These are phyloP conservation scores for Cetraspora pellucida DNA, from an alignment of 192 early-diverging fungal species.

Conservation along the genomic window DNA sequence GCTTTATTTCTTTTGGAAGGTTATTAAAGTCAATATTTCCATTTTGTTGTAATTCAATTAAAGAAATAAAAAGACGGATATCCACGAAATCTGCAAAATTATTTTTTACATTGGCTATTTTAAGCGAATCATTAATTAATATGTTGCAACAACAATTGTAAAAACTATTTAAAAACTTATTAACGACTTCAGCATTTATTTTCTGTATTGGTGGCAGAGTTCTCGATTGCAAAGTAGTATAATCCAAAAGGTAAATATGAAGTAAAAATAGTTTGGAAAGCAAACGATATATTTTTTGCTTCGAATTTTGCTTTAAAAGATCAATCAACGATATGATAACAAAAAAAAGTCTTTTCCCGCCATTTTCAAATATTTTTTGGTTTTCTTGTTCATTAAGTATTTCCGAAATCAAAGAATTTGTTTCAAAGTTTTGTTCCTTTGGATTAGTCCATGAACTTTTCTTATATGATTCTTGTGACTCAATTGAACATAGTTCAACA, in stretches of 20 bases:
- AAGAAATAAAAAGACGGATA: constrained; percentile 14
- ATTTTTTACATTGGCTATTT: neutral
- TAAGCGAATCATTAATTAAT: neutral
- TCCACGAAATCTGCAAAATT: constrained; percentile 37
- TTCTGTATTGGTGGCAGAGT: neutral
- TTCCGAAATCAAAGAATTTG: neutral
- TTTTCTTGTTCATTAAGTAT: neutral
- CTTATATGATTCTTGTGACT: too few relatives aligned
- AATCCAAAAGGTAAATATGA: constrained; percentile 28
- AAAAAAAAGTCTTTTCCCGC: neutral
- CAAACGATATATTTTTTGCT: neutral
- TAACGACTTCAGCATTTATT: too few relatives aligned
- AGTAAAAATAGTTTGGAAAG: constrained; percentile 25
- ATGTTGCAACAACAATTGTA: constrained; percentile 1
- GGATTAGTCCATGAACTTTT: too few relatives aligned
- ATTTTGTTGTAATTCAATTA: neutral
- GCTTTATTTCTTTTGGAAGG: constrained; percentile 12
- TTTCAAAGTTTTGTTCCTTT: too few relatives aligned
- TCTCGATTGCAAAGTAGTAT: constrained; percentile 27
- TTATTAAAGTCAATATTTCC: neutral
- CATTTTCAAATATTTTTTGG: neutral
- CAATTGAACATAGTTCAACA: neutral
- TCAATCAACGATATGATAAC: neutral
- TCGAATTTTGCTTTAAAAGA: neutral
- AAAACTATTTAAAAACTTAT: constrained; percentile 15